phyloP scores from a whole-genome alignment of 345 rosid species.

The Syzygium aqueum region DNA sequence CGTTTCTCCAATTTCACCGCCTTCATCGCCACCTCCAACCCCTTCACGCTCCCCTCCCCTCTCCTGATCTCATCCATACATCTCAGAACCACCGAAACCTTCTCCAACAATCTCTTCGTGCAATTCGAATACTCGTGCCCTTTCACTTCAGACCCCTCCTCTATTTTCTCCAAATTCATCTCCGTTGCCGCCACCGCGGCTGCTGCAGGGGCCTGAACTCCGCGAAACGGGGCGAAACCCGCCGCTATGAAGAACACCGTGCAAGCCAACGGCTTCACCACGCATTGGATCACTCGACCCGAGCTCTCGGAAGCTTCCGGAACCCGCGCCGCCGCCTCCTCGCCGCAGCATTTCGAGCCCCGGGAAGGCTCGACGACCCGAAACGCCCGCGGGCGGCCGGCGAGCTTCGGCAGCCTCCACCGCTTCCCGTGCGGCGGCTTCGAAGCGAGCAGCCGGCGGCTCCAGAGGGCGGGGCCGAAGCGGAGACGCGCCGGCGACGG shows the following conservation, averaged over 20 bases:
- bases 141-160: slow-evolving; percentile 19
- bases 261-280: slow-evolving; percentile 36
- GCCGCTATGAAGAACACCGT: slow-evolving; percentile 53
- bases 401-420: neutral
- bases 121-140: slow-evolving; percentile 43
- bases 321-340: neutral
- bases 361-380: neutral
- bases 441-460: neutral
- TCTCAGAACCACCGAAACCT: slow-evolving; percentile 45
- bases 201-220: slow-evolving; percentile 39
- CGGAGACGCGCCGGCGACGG: slow-evolving; percentile 23
- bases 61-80: slow-evolving; percentile 46
- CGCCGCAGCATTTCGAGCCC: neutral
- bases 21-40: slow-evolving; percentile 33
- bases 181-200: slow-evolving; percentile 40
- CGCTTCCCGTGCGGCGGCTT: neutral
- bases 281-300: slow-evolving; percentile 11
- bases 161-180: slow-evolving; percentile 10
- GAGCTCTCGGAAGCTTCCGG: neutral
- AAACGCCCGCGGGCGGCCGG: neutral
- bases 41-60: slow-evolving; percentile 34
- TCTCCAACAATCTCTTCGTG: slow-evolving; percentile 54
- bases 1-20: slow-evolving; percentile 50
- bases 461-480: slow-evolving; percentile 2
- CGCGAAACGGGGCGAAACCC: slow-evolving; percentile 43